Conservation (phyloP, 768 basidiomycete species). For the Leccinum pellstonianum region DNA sequence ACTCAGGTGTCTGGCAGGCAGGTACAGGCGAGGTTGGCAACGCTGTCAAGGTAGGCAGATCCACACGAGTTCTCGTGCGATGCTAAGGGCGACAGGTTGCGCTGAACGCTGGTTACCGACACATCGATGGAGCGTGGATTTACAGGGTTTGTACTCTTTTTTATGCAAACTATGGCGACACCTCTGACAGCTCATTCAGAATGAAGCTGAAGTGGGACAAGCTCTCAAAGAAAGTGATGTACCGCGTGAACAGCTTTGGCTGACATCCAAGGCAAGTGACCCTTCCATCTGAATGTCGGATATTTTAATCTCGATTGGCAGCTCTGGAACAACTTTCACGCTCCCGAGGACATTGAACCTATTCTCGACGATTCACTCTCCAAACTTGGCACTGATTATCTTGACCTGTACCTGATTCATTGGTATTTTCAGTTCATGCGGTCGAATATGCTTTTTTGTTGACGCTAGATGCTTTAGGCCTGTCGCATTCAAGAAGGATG, state of each 20-base stretch:
- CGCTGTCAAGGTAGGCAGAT: conserved; percentile 55
- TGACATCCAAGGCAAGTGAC: conserved; percentile 54
- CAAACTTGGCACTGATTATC: conserved; percentile 63
- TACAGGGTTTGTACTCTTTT: conserved; percentile 48
- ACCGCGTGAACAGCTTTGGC: conserved; percentile 61
- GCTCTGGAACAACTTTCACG: conserved; percentile 79
- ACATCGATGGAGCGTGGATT: conserved; percentile 74
- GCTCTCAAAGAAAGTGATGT: conserved; percentile 59
- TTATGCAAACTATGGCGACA: not conserved
- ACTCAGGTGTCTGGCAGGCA: conserved; percentile 63
- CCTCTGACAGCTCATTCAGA: conserved; percentile 37
- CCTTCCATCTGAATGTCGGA: not conserved
- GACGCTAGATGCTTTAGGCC: conserved; percentile 43
- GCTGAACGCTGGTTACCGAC: conserved; percentile 60
- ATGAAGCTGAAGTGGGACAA: conserved; percentile 67
- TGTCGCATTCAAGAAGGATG: conserved; percentile 60
- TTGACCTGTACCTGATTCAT: conserved; percentile 81
- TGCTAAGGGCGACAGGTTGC: conserved; percentile 42
- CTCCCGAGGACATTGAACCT: conserved; percentile 68
- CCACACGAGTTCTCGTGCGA: too few species aligned
- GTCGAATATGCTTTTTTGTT: not conserved
- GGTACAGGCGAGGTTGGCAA: conserved; percentile 55
- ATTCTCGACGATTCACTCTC: conserved; percentile 64
- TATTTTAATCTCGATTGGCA: conserved; percentile 20
- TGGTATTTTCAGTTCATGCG: conserved; percentile 45